Base-by-base conservation (phyloP, 371 early-diverging fungal genomes). In the Actinomortierella ambigua region DNA sequence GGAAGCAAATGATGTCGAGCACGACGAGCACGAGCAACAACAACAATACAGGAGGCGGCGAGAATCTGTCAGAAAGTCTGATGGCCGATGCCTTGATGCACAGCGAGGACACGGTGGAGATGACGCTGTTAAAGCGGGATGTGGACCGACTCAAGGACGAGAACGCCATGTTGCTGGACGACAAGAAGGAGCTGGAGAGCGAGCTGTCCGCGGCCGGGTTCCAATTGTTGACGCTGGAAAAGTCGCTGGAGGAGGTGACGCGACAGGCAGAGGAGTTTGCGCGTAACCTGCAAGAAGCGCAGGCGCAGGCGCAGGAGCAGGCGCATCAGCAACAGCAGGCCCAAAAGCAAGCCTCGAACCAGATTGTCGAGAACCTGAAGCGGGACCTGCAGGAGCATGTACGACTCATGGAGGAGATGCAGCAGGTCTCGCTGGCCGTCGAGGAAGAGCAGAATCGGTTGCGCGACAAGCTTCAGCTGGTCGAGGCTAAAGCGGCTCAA, bases 321-420 rank as follows among this genome's bases (percentile, higher is more conserved):
- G 34, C 11, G 4, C 34, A 34, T 4, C 34, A 34, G 34, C 34
- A 34, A 34, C 34, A 34, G 34, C 34, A 34, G 34, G 34, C 34
- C 7, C 34, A 34, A 52, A 63, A 22, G 43, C 61, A 69, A 2
- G 61, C 65, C 2, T 26, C 57, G 7, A 23, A 18, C 41, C 63
- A 63, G 52, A 59, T 66, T 62, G 82, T 98, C 59, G 95, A 95
- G 70, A 86, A 89, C 58, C 95, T 99, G 81, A 98, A 98, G 88
- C 89, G 85, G 63, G 99, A 99, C 79, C 88, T 99, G 65, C 94
- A 94, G 78, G 99, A 99, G 81, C 98, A 97, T 46, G 98, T 99
- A 5, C 97, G 97, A 2, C 46, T 73, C 9, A 66, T 73, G 75
- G 60, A 67, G 48, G 62, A 55, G 17, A 59, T 73, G 73, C 59